Conservation (phyloP, 163 green algal species). For the Chlorella variabilis region DNA sequence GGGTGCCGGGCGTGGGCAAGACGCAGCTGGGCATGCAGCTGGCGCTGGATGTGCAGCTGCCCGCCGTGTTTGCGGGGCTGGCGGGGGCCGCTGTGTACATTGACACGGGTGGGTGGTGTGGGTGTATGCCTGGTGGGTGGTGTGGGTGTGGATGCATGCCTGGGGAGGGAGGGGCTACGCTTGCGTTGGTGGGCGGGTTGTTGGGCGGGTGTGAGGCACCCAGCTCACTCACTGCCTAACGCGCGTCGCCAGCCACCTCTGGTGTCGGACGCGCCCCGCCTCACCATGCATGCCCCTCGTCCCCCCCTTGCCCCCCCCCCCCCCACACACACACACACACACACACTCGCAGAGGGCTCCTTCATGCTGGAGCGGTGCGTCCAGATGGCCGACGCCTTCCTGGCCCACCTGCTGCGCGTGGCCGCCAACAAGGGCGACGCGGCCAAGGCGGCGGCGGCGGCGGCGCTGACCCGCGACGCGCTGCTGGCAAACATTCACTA, state of each 20-base stretch:
- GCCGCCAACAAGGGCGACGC: conserved; percentile 36
- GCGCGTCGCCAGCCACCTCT: no score
- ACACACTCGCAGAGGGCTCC: conserved; percentile 68
- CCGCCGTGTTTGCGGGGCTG: conserved; percentile 66
- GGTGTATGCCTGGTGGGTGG: background rate
- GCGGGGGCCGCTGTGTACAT: conserved; percentile 85
- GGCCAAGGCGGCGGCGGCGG: conserved; percentile 26
- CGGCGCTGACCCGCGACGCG: conserved; percentile 48
- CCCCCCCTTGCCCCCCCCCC: background rate
- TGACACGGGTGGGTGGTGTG: conserved; percentile 38
- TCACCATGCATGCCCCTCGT: no score
- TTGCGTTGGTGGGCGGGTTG: no score
- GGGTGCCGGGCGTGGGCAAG: conserved; percentile 90
- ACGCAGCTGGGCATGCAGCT: conserved; percentile 88
- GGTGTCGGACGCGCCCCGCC: no score
- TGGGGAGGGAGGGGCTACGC: no score
- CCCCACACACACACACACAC: background rate
- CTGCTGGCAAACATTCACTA: conserved; percentile 78
- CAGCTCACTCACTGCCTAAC: no score
- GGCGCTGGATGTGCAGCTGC: conserved; percentile 84
- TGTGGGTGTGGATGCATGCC: no score
- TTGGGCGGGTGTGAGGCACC: no score
- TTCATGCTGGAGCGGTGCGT: conserved; percentile 85
- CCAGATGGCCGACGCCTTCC: conserved; percentile 78
- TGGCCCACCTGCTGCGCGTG: conserved; percentile 55